Evolutionary conservation across 352 stramenopile genomes (phyloP).

Genomic region (Phytophthora hibernalis): DNA sequence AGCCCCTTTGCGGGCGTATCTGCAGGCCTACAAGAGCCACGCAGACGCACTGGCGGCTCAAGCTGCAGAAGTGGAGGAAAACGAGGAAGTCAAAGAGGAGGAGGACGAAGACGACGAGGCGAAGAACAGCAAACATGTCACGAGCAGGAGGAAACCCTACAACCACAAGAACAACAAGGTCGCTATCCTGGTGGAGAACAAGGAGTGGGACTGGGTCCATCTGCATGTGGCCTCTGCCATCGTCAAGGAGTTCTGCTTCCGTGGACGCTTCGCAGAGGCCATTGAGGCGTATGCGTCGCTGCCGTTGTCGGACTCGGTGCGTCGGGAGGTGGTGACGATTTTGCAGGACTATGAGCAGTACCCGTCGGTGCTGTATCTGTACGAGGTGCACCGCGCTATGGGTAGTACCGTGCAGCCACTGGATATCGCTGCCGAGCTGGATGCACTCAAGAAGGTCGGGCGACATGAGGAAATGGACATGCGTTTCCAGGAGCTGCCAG

Average conservation of each 20-base stretch:
- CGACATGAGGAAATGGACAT: constrained; percentile 55
- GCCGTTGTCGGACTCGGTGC: constrained; percentile 36
- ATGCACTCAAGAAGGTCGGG: constrained; percentile 53
- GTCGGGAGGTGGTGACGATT: constrained; percentile 42
- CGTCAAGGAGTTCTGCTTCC: constrained; percentile 59
- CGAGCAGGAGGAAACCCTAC: constrained; percentile 18
- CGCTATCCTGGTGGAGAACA: constrained; percentile 23
- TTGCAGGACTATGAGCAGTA: constrained; percentile 70
- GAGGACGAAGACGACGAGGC: constrained; percentile 13
- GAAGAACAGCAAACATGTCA: constrained; percentile 6
- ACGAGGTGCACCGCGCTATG: constrained; percentile 48
- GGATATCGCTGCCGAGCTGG: constrained; percentile 54
- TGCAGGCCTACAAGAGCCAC: constrained; percentile 39
- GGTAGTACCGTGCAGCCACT: constrained; percentile 34
- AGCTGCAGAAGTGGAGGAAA: not conserved
- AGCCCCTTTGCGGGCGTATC: constrained; percentile 52
- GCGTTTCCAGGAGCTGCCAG: constrained; percentile 54
- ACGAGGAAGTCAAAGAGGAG: constrained; percentile 27
- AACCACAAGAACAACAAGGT: constrained; percentile 11
- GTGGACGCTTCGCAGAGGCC: constrained; percentile 62
- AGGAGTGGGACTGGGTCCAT: constrained; percentile 35
- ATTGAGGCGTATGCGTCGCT: constrained; percentile 59
- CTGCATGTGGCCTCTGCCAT: constrained; percentile 39
- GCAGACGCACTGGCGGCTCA: constrained; percentile 5
- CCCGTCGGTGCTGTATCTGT: constrained; percentile 52